phyloP scores from a whole-genome alignment of 441 rosid species.

The Breynia disticha region DNA sequence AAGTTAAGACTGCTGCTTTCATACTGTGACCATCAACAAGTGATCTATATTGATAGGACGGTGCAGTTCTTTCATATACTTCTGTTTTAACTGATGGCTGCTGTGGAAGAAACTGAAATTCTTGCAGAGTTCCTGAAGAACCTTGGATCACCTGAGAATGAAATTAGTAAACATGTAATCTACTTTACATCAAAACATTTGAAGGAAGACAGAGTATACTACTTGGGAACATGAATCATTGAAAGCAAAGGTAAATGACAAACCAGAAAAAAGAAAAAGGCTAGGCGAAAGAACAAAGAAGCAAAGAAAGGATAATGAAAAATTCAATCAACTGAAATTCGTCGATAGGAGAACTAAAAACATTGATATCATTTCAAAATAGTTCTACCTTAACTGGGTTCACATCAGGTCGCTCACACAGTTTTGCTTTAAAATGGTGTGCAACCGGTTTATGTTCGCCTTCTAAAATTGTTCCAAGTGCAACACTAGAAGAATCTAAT shows the following conservation, averaged over 20 bases:
- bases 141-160: slow-evolving; percentile 23
- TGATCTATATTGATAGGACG: slow-evolving; percentile 34
- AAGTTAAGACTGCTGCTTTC: slow-evolving; percentile 14
- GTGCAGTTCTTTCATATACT: slow-evolving; percentile 43
- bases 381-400: slow-evolving; percentile 44
- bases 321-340: no score
- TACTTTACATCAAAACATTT: no score
- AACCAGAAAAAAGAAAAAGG: no score
- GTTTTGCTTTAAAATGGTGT: slow-evolving; percentile 49
- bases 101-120: slow-evolving; percentile 89
- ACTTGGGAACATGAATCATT: no score
- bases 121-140: slow-evolving; percentile 50
- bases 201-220: no score
- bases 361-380: background rate
- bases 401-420: slow-evolving; percentile 55
- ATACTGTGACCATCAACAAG: slow-evolving; percentile 33
- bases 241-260: no score
- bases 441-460: slow-evolving; percentile 44
- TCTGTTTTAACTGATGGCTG: slow-evolving; percentile 62
- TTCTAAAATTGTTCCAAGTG: slow-evolving; percentile 28
- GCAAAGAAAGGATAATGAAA: no score
- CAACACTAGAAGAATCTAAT: background rate
- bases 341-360: background rate
- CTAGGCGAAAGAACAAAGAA: background rate
- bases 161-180: no score